Percentiles rank a stretch among this genome's conserved stretches.
Evolutionary conservation across 495 filamentous ascomycete species (phyloP).

Genomic region (Aspergillus nanangensis): DNA sequence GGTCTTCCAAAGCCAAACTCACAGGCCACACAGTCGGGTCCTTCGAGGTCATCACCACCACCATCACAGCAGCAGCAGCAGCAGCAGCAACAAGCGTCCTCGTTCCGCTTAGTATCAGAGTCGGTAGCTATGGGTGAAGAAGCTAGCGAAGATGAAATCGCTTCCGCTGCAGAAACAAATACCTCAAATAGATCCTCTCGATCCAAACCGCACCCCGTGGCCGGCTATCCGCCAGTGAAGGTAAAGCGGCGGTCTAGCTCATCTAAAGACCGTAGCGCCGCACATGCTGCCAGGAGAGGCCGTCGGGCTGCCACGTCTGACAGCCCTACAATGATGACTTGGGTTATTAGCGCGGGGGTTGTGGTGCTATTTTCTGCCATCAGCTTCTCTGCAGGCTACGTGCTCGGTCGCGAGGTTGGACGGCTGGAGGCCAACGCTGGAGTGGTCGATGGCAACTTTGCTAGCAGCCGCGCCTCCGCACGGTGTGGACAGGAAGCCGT

Average conservation of each 20-base stretch:
- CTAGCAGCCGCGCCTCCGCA: conserved; percentile 28
- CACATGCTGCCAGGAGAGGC: conserved; percentile 51
- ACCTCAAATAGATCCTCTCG: background rate
- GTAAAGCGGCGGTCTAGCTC: conserved; percentile 47
- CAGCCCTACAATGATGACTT: conserved; percentile 76
- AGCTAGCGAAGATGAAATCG: conserved; percentile 20
- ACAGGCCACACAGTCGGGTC: conserved; percentile 19
- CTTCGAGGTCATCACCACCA: conserved; percentile 21
- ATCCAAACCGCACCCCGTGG: conserved; percentile 16
- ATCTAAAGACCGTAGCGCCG: conserved; percentile 46
- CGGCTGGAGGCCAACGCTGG: conserved; percentile 54
- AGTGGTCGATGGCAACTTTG: conserved; percentile 28
- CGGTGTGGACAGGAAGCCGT: conserved; percentile 42
- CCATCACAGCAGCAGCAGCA: background rate
- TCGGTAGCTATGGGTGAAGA: conserved; percentile 61
- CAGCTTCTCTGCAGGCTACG: conserved; percentile 91
- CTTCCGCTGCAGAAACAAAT: conserved; percentile 12
- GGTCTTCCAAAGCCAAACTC: conserved; percentile 65
- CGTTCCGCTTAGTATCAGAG: conserved; percentile 67
- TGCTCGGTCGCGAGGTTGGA: conserved; percentile 78
- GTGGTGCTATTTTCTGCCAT: conserved; percentile 88
- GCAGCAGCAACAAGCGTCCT: conserved; percentile 7
- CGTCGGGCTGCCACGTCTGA: conserved; percentile 30
- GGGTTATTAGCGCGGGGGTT: conserved; percentile 88
- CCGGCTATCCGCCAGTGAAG: conserved; percentile 31